These are phyloP conservation scores for Nicotiana noctiflora DNA, from an alignment of 257 asterid genomes.

Conservation along the genomic window DNA sequence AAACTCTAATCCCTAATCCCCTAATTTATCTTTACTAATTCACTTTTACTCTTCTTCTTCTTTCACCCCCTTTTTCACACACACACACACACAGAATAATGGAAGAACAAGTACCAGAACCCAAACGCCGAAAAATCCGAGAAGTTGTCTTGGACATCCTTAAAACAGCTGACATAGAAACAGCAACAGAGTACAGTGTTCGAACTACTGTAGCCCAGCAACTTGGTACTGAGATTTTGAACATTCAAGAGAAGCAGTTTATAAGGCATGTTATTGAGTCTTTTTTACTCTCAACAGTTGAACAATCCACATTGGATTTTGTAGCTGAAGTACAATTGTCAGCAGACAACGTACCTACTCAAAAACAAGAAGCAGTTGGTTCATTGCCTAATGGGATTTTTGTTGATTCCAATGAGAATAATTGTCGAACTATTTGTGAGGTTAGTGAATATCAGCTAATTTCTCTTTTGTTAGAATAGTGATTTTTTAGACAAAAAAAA, in stretches of 20 bases:
- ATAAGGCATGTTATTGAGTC: constrained; percentile 42
- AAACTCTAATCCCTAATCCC: neutral
- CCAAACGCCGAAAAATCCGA: constrained; percentile 41
- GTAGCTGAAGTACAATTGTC: neutral
- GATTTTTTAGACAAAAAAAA: neutral
- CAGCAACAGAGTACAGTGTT: constrained; percentile 47
- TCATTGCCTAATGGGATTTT: neutral
- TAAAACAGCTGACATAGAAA: constrained; percentile 42
- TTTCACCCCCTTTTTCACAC: neutral
- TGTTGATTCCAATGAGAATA: constrained; percentile 9
- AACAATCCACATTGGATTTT: neutral
- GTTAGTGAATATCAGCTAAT: constrained; percentile 16
- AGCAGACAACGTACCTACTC: neutral
- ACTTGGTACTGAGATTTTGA: constrained; percentile 39
- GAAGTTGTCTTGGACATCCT: constrained; percentile 38
- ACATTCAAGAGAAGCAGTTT: constrained; percentile 27
- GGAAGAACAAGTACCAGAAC: constrained; percentile 21
- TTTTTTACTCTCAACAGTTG: constrained; percentile 38
- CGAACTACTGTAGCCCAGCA: constrained; percentile 40
- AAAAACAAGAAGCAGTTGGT: constrained; percentile 5
- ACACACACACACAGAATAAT: neutral
- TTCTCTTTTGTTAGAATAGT: neutral
- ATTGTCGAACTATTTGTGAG: constrained; percentile 45
- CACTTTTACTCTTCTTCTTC: neutral
- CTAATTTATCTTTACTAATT: neutral